Conservation (phyloP, 495 filamentous ascomycete species). For the Aspergillus sclerotiicarbonarius region DNA sequence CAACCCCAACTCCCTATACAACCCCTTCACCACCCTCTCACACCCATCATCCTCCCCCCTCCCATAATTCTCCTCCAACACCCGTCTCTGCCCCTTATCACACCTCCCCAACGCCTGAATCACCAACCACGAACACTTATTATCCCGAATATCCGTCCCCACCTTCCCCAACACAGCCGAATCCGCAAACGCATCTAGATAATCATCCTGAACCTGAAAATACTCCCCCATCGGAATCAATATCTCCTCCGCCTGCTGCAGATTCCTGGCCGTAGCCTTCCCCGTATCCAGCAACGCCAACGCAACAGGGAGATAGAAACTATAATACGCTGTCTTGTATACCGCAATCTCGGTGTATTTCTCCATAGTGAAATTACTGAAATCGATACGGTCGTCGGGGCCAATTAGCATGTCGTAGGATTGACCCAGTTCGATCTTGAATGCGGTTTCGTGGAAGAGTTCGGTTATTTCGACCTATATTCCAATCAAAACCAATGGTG, state of each 20-base stretch:
- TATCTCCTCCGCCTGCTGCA: conserved; percentile 71
- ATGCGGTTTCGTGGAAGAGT: too few relatives aligned
- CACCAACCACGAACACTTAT: conserved; percentile 90
- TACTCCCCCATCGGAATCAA: conserved; percentile 87
- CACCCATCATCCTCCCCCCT: background rate
- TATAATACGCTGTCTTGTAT: conserved; percentile 95
- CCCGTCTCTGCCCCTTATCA: conserved; percentile 65
- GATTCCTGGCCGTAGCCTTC: conserved; percentile 69
- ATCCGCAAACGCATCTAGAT: conserved; percentile 85
- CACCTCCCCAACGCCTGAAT: conserved; percentile 74
- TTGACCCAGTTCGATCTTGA: conserved; percentile 58
- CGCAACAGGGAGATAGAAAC: conserved; percentile 88
- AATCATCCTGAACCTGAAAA: conserved; percentile 93
- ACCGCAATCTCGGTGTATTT: conserved; percentile 88
- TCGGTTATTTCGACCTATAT: too few relatives aligned
- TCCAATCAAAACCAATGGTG: too few relatives aligned
- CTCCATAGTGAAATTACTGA: conserved; percentile 73
- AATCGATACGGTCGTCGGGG: conserved; percentile 66
- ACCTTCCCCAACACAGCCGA: conserved; percentile 90
- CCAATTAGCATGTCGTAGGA: conserved; percentile 79
- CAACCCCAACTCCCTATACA: background rate
- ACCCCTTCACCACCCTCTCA: background rate
- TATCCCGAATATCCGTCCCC: conserved; percentile 89
- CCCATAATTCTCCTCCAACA: conserved; percentile 67
- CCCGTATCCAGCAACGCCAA: conserved; percentile 71